Base-by-base conservation (phyloP, 768 basidiomycete genomes). In the Cyclocybe cylindracea region DNA sequence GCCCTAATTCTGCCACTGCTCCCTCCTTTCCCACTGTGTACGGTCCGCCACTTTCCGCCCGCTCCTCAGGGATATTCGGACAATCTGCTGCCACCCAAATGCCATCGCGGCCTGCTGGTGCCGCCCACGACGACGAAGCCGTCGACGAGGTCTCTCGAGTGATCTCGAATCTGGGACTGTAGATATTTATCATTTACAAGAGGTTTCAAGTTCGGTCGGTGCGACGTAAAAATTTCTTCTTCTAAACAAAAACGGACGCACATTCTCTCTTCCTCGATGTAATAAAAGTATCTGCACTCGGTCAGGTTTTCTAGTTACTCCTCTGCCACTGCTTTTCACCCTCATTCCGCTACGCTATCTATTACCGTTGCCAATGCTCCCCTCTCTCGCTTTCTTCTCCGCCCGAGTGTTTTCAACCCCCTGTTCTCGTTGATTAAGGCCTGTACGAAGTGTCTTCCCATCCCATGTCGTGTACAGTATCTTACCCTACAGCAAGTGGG, bases 1-100 rank as follows among this genome's bases (percentile, higher is more conserved):
- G 87, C 60, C 89, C 89, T n/a, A 83, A 80, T 29, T 90, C 88
- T 24, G 83, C 75, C 29, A 87, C 87, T 5, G 86, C 87, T 14
- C 90, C 90, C 39, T 86, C 82, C 9, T 93, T 92, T 73, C 91
- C 90, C 10, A 91, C 89, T 59, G 91, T 93, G 8, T 92, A 92
- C 64, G 89, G 83, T 1, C 82, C 86, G 3, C 80, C 85, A 45
- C 69, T 77, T 46, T 72, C 78, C 9, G 57, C 69, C 19, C 54
- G 60, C 10, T 64, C 61, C 42, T 64, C 66, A 10, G 62, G 58
- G n/a, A 55, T 59, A 9, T 61, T 64, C 31, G 57, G 58, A 3
- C 41, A 58, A 36, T 46, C 56, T 45, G 41, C 58, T 41, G 41
- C 53, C 36, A 36, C 50, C 39, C 52, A 55, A 51, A 73, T 80